Percentiles rank a stretch among this genome's conserved stretches.
These are phyloP conservation scores for Baeospora myosura DNA, from an alignment of 1,284 basidiomycete species.

Conservation along the genomic window DNA sequence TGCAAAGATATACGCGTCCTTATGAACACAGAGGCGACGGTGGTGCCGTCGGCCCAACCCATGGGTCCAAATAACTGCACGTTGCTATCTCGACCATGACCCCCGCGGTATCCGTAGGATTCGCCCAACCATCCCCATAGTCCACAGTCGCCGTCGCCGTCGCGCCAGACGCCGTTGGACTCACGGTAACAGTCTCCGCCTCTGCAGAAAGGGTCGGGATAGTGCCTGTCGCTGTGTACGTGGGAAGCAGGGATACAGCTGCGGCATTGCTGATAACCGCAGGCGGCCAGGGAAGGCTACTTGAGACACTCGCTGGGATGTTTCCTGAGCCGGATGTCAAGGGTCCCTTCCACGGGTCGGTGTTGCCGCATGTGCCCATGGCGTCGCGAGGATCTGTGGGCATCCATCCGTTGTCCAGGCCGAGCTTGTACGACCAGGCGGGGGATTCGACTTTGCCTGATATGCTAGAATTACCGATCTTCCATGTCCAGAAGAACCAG, in stretches of 20 bases:
- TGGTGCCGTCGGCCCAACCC: conserved; percentile 40
- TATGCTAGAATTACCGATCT: conserved; percentile 66
- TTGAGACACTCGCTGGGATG: conserved; percentile 41
- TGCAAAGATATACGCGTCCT: conserved; percentile 49
- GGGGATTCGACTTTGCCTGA: conserved; percentile 60
- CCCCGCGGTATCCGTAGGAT: conserved; percentile 45
- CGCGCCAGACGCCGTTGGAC: conserved; percentile 40
- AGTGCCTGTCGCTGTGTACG: conserved; percentile 66
- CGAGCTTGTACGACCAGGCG: conserved; percentile 79
- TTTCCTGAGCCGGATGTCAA: conserved; percentile 61
- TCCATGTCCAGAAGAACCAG: conserved; percentile 70
- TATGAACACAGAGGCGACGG: neutral
- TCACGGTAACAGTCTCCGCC: conserved; percentile 42
- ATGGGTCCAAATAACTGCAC: conserved; percentile 61
- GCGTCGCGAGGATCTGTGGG: conserved; percentile 70
- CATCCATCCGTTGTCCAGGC: conserved; percentile 74
- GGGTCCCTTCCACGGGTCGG: conserved; percentile 70
- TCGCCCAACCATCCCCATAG: conserved; percentile 63
- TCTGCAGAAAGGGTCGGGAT: conserved; percentile 58
- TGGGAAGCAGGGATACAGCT: conserved; percentile 41
- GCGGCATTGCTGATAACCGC: conserved; percentile 39
- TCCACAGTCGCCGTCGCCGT: conserved; percentile 28
- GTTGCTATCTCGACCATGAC: conserved; percentile 54
- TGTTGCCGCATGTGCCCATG: conserved; percentile 62
- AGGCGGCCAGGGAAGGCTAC: conserved; percentile 48